These are phyloP conservation scores for Macrocybe gigantea DNA, from an alignment of 768 basidiomycete genomes.

Conservation along the genomic window DNA sequence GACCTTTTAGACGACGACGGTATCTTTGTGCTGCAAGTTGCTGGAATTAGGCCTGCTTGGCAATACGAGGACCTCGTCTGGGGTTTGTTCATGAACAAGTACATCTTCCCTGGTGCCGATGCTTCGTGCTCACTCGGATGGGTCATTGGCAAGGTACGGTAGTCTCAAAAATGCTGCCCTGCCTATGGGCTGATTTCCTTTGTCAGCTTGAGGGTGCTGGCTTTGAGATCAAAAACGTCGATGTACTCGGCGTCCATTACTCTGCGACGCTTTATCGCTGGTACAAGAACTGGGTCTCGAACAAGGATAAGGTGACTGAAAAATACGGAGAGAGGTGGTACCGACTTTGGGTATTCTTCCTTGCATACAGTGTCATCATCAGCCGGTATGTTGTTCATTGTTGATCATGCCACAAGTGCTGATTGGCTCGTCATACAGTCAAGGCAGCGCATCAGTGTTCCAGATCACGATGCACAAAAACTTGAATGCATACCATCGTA, in stretches of 20 bases:
- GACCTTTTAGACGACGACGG: constrained; percentile 93
- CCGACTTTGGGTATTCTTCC: constrained; percentile 95
- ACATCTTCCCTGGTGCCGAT: constrained; percentile 98
- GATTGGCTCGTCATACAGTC: constrained; percentile 30
- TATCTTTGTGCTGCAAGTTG: constrained; percentile 94
- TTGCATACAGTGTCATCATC: constrained; percentile 85
- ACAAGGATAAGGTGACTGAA: constrained; percentile 83
- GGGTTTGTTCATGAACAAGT: constrained; percentile 98
- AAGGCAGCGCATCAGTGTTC: constrained; percentile 91
- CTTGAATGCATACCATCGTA: constrained; percentile 90
- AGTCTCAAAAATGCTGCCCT: not conserved
- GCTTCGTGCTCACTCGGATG: constrained; percentile 94
- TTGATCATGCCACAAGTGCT: not conserved
- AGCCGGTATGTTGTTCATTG: constrained; percentile 46
- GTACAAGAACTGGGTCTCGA: constrained; percentile 97
- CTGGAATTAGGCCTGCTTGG: constrained; percentile 93
- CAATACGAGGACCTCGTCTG: constrained; percentile 98
- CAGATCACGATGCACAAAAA: constrained; percentile 99
- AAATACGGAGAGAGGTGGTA: constrained; percentile 95
- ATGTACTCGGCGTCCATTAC: constrained; percentile 97
- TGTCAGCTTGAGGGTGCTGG: constrained; percentile 77
- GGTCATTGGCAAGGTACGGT: constrained; percentile 63
- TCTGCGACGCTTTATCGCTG: constrained; percentile 85
- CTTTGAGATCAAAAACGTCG: constrained; percentile 94
- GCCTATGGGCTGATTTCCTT: not conserved